phyloP scores from a whole-genome alignment of 2,329 filamentous ascomycete genomes.

The Aureobasidium namibiae region DNA sequence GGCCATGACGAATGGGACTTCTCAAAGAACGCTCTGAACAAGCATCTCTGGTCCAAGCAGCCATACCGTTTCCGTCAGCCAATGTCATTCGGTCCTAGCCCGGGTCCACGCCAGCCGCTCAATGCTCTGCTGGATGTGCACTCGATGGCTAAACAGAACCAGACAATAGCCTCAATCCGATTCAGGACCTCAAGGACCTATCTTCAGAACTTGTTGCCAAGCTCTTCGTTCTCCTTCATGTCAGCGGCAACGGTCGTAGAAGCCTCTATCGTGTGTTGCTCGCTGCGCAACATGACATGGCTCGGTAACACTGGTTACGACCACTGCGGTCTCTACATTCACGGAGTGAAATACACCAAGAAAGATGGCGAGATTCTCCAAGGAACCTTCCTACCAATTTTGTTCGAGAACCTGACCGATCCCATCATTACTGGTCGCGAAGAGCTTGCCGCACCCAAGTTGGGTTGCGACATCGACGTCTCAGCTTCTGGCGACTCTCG shows the following conservation, averaged over 20 bases:
- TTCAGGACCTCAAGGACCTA: constrained; percentile 34
- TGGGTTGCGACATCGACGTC: constrained; percentile 23
- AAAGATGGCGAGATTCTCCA: constrained; percentile 38
- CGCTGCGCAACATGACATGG: constrained; percentile 46
- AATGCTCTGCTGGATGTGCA: constrained; percentile 12
- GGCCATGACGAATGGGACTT: constrained; percentile 48
- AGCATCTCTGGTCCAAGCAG: constrained; percentile 41
- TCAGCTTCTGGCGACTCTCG: constrained; percentile 13
- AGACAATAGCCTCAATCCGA: constrained; percentile 31
- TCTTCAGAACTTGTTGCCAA: constrained; percentile 34
- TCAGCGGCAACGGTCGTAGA: constrained; percentile 30
- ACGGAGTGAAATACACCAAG: constrained; percentile 50
- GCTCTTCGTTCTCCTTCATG: constrained; percentile 28
- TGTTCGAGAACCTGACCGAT: constrained; percentile 51
- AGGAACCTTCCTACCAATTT: constrained; percentile 47
- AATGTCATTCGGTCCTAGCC: constrained; percentile 31
- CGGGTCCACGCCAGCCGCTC: constrained; percentile 29
- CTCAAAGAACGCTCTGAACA: constrained; percentile 42
- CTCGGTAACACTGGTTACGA: constrained; percentile 51
- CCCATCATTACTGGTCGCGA: constrained; percentile 51
- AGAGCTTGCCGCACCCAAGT: constrained; percentile 52
- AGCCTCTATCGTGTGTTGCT: constrained; percentile 32
- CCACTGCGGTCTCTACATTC: constrained; percentile 51
- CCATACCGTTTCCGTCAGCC: constrained; percentile 34
- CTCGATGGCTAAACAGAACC: constrained; percentile 14